These are phyloP conservation scores for Kwoniella sp. DNA, from an alignment of 768 basidiomycete species.

Conservation along the genomic window DNA sequence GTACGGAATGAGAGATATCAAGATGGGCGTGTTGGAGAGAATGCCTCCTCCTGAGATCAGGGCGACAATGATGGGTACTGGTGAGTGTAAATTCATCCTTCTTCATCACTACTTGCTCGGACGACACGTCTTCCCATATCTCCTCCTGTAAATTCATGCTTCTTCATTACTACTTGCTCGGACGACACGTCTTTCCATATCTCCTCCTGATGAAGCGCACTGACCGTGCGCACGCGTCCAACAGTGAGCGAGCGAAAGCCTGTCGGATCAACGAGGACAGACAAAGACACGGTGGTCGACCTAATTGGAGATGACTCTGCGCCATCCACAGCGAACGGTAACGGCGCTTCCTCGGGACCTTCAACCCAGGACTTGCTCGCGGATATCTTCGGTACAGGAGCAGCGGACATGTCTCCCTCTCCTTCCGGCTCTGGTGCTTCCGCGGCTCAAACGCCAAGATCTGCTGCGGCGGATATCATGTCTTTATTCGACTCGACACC, in stretches of 20 bases:
- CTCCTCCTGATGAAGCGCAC: background rate
- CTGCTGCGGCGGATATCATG: constrained; percentile 81
- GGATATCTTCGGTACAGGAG: constrained; percentile 76
- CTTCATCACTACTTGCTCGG: too few species aligned
- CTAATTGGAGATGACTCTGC: constrained; percentile 77
- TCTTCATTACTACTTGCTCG: background rate
- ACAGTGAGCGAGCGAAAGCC: constrained; percentile 93
- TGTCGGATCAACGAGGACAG: constrained; percentile 82
- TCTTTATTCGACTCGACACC: constrained; percentile 71
- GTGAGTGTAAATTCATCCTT: too few species aligned
- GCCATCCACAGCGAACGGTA: constrained; percentile 59
- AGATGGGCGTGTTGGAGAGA: constrained; percentile 83
- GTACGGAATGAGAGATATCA: constrained; percentile 59
- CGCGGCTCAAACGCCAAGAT: constrained; percentile 57
- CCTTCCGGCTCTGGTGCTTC: constrained; percentile 57
- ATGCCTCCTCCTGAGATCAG: constrained; percentile 99
- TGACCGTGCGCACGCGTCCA: constrained; percentile 5
- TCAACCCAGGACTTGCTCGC: constrained; percentile 82
- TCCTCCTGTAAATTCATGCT: background rate
- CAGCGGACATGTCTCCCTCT: constrained; percentile 47
- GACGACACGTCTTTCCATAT: too few species aligned
- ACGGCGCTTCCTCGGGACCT: constrained; percentile 47
- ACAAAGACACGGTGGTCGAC: constrained; percentile 71
- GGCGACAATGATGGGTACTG: constrained; percentile 91
- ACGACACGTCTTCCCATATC: background rate